phyloP scores from a whole-genome alignment of 495 filamentous ascomycete species.

The Talaromyces proteolyticus region DNA sequence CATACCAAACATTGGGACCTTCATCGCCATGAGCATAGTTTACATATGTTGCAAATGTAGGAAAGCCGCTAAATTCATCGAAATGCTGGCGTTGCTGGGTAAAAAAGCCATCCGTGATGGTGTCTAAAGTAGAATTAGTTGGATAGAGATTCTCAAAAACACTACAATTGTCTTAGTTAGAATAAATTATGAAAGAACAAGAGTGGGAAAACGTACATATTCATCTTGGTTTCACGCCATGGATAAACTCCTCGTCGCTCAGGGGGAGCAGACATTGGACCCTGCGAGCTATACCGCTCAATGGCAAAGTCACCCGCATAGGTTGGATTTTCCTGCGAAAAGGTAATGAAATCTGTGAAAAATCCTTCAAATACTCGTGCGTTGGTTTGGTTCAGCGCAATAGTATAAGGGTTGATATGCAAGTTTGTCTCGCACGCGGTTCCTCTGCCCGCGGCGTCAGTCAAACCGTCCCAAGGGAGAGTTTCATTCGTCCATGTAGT shows the following conservation, averaged over 20 bases:
- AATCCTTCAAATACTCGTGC: conserved; percentile 9
- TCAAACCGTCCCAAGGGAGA: conserved; percentile 10
- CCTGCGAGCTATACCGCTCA: conserved; percentile 21
- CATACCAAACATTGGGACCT: conserved; percentile 17
- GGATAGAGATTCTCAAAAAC: conserved; percentile 7
- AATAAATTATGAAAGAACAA: neutral
- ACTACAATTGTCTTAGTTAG: neutral
- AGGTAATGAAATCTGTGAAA: conserved; percentile 17
- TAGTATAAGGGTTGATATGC: conserved; percentile 3
- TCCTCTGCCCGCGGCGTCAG: neutral
- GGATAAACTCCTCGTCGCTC: conserved; percentile 24
- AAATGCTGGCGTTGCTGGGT: conserved; percentile 10
- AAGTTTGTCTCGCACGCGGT: conserved; percentile 3
- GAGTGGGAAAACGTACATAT: conserved; percentile 17
- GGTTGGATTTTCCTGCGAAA: conserved; percentile 8
- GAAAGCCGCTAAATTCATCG: conserved; percentile 15
- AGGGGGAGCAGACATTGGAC: conserved; percentile 16
- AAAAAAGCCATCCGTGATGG: neutral
- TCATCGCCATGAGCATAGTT: conserved; percentile 38
- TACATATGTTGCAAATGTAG: conserved; percentile 19
- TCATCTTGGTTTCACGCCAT: conserved; percentile 20
- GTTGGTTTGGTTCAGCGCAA: conserved; percentile 9
- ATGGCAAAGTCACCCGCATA: conserved; percentile 11
- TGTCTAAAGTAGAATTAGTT: conserved; percentile 5
- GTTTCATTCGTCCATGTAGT: conserved; percentile 1